phyloP scores from a whole-genome alignment of 345 rosid species.

The Capsella bursapastoris region DNA sequence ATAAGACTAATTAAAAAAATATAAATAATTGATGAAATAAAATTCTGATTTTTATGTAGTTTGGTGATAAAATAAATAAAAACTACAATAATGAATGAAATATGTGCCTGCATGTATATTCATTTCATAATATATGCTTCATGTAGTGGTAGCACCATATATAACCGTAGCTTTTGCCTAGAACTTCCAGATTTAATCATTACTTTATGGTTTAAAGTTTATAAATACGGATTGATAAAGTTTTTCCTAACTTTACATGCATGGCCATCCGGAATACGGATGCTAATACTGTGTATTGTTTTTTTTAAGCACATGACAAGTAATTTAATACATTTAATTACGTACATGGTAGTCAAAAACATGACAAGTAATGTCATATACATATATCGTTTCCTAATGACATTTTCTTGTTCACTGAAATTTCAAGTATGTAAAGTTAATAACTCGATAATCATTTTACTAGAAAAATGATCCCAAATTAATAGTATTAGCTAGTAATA shows the following conservation, averaged over 20 bases:
- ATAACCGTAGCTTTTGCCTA: neutral
- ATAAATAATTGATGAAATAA: neutral
- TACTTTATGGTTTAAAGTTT: neutral
- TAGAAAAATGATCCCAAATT: no score
- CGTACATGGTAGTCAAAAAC: no score
- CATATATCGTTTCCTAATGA: no score
- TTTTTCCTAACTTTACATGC: neutral
- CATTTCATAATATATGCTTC: no score
- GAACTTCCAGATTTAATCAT: neutral
- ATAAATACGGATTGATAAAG: neutral
- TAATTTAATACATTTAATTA: no score
- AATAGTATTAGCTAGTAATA: no score
- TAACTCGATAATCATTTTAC: no score
- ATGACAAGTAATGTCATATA: no score
- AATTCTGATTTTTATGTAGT: neutral
- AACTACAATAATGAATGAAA: neutral
- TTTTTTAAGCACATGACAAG: neutral
- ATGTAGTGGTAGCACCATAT: neutral
- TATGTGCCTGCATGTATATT: neutral
- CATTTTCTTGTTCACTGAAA: no score
- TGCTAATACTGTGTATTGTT: neutral
- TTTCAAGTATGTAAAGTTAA: no score
- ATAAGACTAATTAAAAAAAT: neutral
- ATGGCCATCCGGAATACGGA: neutral
- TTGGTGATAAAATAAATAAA: neutral